Evolutionary conservation across 441 rosid species (phyloP), one percentile per base, ranked within the genome.

Genomic region (Breynia disticha): DNA sequence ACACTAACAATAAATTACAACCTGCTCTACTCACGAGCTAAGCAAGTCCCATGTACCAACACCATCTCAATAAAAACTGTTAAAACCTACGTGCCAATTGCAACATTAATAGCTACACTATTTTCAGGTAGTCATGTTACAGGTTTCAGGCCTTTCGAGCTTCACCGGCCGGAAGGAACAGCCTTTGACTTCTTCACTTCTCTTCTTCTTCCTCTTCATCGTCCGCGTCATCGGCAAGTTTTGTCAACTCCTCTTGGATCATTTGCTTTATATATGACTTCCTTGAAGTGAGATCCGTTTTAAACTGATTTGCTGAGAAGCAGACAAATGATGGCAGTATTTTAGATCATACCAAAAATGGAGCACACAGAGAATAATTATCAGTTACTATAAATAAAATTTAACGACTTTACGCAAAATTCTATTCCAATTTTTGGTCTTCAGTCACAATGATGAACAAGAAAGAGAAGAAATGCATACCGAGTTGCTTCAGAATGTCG

Each of bases 161-260:
- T 49, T 72, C 59, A 7, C 58, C 80, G 0, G 64, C 75, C 0
- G 76, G 50, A 46, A 57, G 68, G 19, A 55, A 65, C 7, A 9
- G 35, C 8, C 35, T 61, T 79, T 82, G 15, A 76, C 84, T 57
- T 76, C 44, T 41, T 41, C n/a, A 64, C 83, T 0, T 74, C 78
- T 79, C 82, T 0, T 64, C 86, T 48, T 82, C 96, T 13, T 68
- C 93, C 0, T 75, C 89, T 17, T 83, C 95, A 15, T 85, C 83
- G 1, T 82, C 90, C 0, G 68, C 93, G 48, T 81, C 96, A 6
- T 83, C 91, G 3, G 95, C 97, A 57, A 91, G 70, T 72, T 88
- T 91, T 11, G 87, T 81, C 50, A 91, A 97, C 73, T 91, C 98
- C 16, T 79, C 94, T 66, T 88, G 97, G 59, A 88, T 86, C 78